phyloP scores from a whole-genome alignment of 306 rosid species.

The Lathyrus aphaca region DNA sequence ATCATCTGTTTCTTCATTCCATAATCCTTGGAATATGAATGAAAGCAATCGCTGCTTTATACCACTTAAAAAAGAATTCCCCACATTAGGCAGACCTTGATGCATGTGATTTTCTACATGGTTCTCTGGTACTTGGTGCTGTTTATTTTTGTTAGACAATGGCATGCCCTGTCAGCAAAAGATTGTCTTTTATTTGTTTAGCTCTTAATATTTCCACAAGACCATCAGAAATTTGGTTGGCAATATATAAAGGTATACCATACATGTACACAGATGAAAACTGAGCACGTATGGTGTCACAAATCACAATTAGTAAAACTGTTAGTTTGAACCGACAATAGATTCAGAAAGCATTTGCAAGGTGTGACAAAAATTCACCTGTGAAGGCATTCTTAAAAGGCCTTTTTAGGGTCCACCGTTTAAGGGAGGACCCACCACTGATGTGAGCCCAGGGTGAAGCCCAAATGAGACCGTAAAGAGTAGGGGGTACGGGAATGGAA shows the following conservation, averaged over 20 bases:
- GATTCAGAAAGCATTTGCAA: conserved; percentile 6
- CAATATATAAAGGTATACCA: background rate
- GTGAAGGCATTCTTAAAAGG: conserved; percentile 9
- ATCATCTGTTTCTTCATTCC: conserved; percentile 88
- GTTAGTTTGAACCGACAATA: conserved; percentile 19
- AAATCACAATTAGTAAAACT: conserved; percentile 26
- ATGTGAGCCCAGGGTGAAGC: conserved; percentile 11
- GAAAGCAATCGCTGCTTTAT: conserved; percentile 93
- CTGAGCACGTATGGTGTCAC: conserved; percentile 12
- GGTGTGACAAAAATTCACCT: conserved; percentile 17
- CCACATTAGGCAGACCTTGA: conserved; percentile 54
- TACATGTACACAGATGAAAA: background rate
- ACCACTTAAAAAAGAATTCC: conserved; percentile 70
- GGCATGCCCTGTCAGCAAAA: conserved; percentile 62
- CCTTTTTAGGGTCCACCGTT: background rate
- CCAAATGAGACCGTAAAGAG: background rate
- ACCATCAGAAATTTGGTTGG: conserved; percentile 27
- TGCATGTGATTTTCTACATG: conserved; percentile 59
- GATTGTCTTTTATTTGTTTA: conserved; percentile 36
- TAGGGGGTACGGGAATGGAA: background rate
- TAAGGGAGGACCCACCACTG: conserved; percentile 8
- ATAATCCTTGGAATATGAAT: conserved; percentile 77
- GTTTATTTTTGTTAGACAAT: conserved; percentile 52
- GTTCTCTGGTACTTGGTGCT: conserved; percentile 52
- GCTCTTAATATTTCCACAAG: conserved; percentile 42